A percentile compares a stretch with the other conserved stretches of the same genome.
Evolutionary conservation across 306 rosid genomes (phyloP).

Genomic region (Senna siamea): DNA sequence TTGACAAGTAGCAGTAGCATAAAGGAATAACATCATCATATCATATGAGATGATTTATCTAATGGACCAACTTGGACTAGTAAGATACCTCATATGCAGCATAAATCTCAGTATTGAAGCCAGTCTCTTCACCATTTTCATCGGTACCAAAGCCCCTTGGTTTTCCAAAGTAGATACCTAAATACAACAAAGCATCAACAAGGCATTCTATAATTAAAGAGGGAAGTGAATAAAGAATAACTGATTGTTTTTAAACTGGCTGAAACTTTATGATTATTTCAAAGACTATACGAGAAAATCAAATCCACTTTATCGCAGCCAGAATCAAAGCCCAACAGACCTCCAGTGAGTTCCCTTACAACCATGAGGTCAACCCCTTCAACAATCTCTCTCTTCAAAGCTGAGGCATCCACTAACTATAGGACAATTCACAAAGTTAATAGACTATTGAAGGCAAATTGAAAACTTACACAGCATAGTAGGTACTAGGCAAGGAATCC

Average conservation of each 20-base stretch:
- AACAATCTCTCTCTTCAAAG: constrained; percentile 84
- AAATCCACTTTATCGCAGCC: constrained; percentile 7
- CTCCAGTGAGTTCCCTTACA: constrained; percentile 95
- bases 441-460: neutral
- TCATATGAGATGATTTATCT: neutral
- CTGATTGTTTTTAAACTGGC: neutral
- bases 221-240: neutral
- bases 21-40: neutral
- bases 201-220: constrained; percentile 2
- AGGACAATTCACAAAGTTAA: constrained; percentile 31
- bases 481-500: neutral
- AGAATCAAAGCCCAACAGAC: constrained; percentile 48
- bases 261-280: neutral
- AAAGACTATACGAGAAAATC: neutral
- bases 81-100: constrained; percentile 68
- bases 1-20: neutral
- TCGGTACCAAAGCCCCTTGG: constrained; percentile 79
- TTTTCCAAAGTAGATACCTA: constrained; percentile 91
- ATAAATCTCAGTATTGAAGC: constrained; percentile 87
- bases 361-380: constrained; percentile 96
- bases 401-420: constrained; percentile 88
- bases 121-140: constrained; percentile 80
- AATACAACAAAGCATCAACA: constrained; percentile 33
- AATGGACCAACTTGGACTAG: constrained; percentile 19
- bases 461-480: neutral